Conservation (phyloP, 2,329 filamentous ascomycete genomes). For the Aquanectria penicillioides region DNA sequence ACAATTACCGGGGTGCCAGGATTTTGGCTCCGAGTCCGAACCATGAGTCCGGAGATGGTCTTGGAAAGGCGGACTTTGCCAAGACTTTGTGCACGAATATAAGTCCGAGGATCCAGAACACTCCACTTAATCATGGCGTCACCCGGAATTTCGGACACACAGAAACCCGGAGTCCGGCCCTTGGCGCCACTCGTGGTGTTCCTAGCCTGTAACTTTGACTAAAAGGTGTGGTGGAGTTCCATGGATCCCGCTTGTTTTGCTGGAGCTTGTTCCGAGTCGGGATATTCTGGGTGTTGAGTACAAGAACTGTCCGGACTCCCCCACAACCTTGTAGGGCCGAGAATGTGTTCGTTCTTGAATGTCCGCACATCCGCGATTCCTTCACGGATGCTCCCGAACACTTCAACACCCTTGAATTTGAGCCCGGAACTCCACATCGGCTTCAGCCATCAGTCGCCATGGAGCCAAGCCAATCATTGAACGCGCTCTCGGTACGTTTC, state of each 20-base stretch:
- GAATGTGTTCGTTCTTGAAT: background rate
- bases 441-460: background rate
- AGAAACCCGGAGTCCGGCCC: background rate
- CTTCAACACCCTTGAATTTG: background rate
- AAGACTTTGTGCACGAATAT: background rate
- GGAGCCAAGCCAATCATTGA: background rate
- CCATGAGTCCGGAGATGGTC: background rate
- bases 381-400: background rate
- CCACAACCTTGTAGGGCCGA: background rate
- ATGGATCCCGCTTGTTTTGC: background rate
- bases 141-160: conserved; percentile 9
- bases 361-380: background rate
- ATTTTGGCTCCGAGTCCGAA: no score
- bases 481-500: conserved; percentile 15
- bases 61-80: conserved; percentile 7
- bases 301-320: conserved; percentile 12
- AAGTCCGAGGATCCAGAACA: no score
- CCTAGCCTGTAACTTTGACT: conserved; percentile 2
- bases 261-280: background rate
- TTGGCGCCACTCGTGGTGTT: no score
- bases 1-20: background rate
- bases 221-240: background rate
- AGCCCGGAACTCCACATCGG: conserved; percentile 8
- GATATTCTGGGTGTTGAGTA: background rate
- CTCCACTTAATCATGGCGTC: background rate